phyloP scores from a whole-genome alignment of 2,329 filamentous ascomycete species.

The Didymellaceae sp. region DNA sequence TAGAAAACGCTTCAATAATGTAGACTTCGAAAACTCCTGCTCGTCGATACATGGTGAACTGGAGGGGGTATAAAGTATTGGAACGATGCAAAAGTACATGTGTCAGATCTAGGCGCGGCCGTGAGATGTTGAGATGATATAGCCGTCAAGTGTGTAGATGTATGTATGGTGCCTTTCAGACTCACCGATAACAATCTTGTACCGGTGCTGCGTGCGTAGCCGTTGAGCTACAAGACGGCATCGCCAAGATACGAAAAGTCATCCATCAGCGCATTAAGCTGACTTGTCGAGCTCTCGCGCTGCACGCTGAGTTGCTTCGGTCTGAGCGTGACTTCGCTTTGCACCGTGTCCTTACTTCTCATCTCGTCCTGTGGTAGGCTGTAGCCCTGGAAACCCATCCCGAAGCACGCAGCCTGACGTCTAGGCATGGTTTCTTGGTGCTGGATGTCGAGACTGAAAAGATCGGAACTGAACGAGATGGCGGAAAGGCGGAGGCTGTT shows the following conservation, averaged over 20 bases:
- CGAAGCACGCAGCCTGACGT: conserved; percentile 42
- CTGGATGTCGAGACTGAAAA: conserved; percentile 38
- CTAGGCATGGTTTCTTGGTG: conserved; percentile 31
- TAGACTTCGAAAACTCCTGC: no score
- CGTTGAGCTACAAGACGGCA: conserved; percentile 38
- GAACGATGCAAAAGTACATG: no score
- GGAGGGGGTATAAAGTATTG: no score
- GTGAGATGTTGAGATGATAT: no score
- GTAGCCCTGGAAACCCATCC: conserved; percentile 43
- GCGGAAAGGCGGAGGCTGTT: conserved; percentile 34
- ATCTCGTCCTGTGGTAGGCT: conserved; percentile 40
- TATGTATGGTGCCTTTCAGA: no score
- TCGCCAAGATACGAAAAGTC: conserved; percentile 46
- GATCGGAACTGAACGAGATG: conserved; percentile 32
- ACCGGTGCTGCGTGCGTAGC: no score
- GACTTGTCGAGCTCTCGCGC: conserved; percentile 32
- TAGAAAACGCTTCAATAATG: no score
- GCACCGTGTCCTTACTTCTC: conserved; percentile 34
- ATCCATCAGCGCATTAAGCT: conserved; percentile 35
- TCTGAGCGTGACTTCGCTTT: conserved; percentile 23
- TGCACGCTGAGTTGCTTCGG: conserved; percentile 23
- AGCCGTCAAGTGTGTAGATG: no score
- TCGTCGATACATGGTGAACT: no score
- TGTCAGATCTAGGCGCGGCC: no score
- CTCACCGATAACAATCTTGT: no score